Base-by-base conservation (phyloP, 495 filamentous ascomycete species). In the Xylaria longipes region DNA sequence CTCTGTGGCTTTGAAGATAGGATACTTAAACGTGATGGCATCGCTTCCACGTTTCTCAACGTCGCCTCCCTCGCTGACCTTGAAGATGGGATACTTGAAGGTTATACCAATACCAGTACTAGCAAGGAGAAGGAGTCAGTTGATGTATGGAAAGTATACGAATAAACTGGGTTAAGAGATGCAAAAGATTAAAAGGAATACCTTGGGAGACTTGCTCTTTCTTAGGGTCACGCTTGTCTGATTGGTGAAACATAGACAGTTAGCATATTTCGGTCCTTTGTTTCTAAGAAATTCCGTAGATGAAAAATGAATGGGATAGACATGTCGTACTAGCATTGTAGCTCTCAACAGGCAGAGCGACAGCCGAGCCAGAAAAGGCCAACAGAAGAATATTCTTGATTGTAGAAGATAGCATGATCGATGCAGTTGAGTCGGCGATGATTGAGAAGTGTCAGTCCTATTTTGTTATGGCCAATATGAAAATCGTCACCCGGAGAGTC, bases 361-460 rank as follows among this genome's bases (percentile, higher is more conserved):
- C 41, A 35, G 12, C 33, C 33, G 43, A 54, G 31, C 43, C 46
- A 41, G 45, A 46, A 37, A 66, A 50, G 46, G 64, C 64, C 3
- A 66, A 20, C 22, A 66, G 64, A 50, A 66, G 45, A 35, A 66
- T 41, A 15, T 35, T 52, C 64, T 39, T 52, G 31, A 66, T 15
- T 12, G 33, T 54, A 14, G 43, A 35, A 15, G 20, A 66, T 11
- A 52, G 39, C 64, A 66, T 66, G 31, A 3, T 54, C 31, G 43
- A 50, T 25, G 25, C 1, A 39, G 17, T 50, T 25, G 31, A 66
- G 14, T 31, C 29, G 14, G 25, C 15, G n/a, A 15, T 41, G n/a
- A 33, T 17, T 45, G 62, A 20, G 25, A 33, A 17, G 2, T 33
- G 3, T 20, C 39, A 0, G 43, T 50, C 5, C 2, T 37, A 2